phyloP scores from a whole-genome alignment of 345 rosid species.

The Eucalyptus erythrocorys region DNA sequence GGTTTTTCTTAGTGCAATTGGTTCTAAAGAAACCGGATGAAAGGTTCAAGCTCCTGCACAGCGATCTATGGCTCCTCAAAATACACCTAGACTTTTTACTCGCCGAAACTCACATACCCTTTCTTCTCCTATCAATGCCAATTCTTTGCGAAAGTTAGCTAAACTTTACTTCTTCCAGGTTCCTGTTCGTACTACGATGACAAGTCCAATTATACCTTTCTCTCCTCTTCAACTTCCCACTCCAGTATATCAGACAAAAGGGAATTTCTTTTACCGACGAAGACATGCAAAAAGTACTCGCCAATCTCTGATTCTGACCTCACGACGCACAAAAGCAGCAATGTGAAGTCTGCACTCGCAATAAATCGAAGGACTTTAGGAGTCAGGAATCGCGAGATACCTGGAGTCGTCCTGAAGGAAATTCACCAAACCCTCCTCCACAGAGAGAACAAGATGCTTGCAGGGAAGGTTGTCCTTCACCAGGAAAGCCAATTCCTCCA shows the following conservation, averaged over 20 bases:
- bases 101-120: not conserved
- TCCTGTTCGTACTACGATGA: not conserved
- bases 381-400: not conserved
- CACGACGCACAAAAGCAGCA: not conserved
- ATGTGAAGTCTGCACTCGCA: not conserved
- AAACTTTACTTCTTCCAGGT: not conserved
- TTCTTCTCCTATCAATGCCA: not conserved
- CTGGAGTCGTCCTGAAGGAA: slow-evolving; percentile 32
- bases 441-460: slow-evolving; percentile 54
- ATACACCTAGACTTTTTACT: not conserved
- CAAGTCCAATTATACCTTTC: not conserved
- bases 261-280: not conserved
- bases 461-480: slow-evolving; percentile 53
- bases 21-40: not conserved
- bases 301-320: not conserved
- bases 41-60: not conserved
- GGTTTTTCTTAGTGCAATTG: not conserved
- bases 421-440: slow-evolving; percentile 45
- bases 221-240: not conserved
- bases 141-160: not conserved
- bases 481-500: slow-evolving; percentile 58
- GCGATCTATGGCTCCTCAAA: not conserved
- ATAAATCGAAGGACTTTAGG: not conserved
- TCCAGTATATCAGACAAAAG: not conserved
- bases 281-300: not conserved